Percentiles rank a stretch among this genome's conserved stretches.
Evolutionary conservation across 2,329 filamentous ascomycete genomes (phyloP).

Genomic region (Sporothrix inflata): DNA sequence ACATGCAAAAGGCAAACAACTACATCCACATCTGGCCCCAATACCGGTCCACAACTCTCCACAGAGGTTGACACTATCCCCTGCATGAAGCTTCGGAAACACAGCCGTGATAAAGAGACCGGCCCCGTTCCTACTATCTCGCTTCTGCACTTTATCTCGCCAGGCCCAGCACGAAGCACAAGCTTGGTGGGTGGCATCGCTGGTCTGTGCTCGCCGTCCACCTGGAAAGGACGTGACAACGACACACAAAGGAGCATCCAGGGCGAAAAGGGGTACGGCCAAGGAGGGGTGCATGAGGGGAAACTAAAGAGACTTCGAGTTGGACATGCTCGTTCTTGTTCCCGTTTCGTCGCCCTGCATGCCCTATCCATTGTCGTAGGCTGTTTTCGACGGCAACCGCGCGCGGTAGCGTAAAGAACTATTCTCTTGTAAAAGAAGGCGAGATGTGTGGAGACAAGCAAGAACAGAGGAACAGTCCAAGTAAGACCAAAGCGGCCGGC

Average conservation of each 20-base stretch:
- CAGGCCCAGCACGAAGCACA: neutral
- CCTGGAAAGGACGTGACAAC: neutral
- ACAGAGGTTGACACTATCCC: neutral
- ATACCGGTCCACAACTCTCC: neutral
- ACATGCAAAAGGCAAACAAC: neutral
- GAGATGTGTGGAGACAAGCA: neutral
- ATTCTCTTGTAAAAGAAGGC: neutral
- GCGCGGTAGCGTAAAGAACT: neutral
- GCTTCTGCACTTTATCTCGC: neutral
- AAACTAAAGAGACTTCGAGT: neutral
- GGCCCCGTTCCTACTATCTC: neutral
- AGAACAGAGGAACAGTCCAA: neutral
- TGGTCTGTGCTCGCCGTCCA: neutral
- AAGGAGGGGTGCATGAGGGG: neutral
- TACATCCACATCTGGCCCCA: neutral
- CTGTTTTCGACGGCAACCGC: neutral
- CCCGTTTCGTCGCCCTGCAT: conserved; percentile 13
- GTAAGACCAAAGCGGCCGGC: neutral
- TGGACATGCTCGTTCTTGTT: neutral
- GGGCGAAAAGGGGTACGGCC: neutral
- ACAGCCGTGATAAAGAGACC: neutral
- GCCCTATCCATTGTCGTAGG: neutral
- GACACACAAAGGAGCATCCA: neutral
- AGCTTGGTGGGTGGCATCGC: neutral
- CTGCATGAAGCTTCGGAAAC: neutral